A percentile compares a stretch with the other conserved stretches of the same genome.
Conservation (phyloP, 805 yeast species). For the Yamadazyma nakazawae region DNA sequence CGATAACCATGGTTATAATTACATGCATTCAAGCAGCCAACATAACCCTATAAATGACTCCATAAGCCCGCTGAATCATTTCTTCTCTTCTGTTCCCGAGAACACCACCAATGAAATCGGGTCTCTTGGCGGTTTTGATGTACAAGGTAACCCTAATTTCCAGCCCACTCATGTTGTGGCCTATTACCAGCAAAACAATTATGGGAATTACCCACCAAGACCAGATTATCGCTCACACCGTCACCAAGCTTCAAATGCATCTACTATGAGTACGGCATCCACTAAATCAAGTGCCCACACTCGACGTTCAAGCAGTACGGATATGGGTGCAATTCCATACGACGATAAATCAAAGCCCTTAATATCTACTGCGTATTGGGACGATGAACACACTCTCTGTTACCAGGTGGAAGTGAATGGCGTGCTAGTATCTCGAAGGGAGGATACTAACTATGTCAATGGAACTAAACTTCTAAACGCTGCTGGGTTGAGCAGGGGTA, state of each 20-base stretch:
- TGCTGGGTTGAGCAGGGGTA: conserved; percentile 39
- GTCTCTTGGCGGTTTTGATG: background rate
- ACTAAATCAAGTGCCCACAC: background rate
- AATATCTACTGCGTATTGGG: conserved; percentile 37
- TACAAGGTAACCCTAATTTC: background rate
- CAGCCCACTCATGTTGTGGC: background rate
- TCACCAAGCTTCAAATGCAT: conserved; percentile 11
- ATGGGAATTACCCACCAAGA: background rate
- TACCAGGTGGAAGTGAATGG: conserved; percentile 36
- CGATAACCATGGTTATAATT: background rate
- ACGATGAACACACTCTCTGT: conserved; percentile 33
- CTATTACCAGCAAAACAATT: conserved; percentile 1
- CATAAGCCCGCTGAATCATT: background rate
- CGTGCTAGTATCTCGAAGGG: conserved; percentile 32
- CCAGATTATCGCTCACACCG: conserved; percentile 4
- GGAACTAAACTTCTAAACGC: conserved; percentile 39
- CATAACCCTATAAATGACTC: background rate
- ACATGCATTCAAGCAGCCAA: background rate
- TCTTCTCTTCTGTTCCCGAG: background rate
- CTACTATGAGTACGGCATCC: conserved; percentile 8
- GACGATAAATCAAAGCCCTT: conserved; percentile 24
- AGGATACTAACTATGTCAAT: conserved; percentile 33
- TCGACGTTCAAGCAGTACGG: conserved; percentile 3
- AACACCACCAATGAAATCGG: background rate
- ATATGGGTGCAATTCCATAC: background rate